Conservation (phyloP, 306 rosid species). For the Fagus crenata region DNA sequence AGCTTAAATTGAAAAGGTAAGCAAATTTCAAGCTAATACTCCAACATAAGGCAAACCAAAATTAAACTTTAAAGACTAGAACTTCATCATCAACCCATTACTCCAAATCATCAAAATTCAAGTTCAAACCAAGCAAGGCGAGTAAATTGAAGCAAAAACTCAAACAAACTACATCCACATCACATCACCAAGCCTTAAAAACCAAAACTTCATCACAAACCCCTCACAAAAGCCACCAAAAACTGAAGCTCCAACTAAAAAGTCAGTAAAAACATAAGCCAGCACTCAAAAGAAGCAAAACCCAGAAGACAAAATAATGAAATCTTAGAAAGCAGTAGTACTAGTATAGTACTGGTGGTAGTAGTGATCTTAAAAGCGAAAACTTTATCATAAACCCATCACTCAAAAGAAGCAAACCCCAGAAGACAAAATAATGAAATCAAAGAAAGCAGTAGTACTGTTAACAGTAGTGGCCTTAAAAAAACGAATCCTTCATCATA, state of each 20-base stretch:
- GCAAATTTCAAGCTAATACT: not conserved
- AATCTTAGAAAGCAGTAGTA: too few species aligned
- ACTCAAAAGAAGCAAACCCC: too few species aligned
- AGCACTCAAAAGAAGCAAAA: not conserved
- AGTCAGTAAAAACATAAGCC: not conserved
- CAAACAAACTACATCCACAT: not conserved
- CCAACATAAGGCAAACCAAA: not conserved
- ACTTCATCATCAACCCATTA: not conserved
- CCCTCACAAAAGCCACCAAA: not conserved
- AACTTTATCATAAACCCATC: too few species aligned
- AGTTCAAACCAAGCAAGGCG: not conserved
- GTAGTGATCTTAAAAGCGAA: too few species aligned
- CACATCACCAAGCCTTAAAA: not conserved
- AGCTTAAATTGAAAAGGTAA: not conserved
- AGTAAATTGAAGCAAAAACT: not conserved
- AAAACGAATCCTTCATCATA: not conserved
- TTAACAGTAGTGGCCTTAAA: too few species aligned
- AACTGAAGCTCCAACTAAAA: not conserved
- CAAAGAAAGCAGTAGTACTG: too few species aligned
- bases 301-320: too few species aligned
- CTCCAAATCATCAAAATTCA: not conserved
- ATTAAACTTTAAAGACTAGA: not conserved
- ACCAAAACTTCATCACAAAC: not conserved
- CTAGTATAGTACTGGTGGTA: too few species aligned
- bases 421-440: too few species aligned